phyloP scores from a whole-genome alignment of 768 basidiomycete genomes.

The Russula olivacea region DNA sequence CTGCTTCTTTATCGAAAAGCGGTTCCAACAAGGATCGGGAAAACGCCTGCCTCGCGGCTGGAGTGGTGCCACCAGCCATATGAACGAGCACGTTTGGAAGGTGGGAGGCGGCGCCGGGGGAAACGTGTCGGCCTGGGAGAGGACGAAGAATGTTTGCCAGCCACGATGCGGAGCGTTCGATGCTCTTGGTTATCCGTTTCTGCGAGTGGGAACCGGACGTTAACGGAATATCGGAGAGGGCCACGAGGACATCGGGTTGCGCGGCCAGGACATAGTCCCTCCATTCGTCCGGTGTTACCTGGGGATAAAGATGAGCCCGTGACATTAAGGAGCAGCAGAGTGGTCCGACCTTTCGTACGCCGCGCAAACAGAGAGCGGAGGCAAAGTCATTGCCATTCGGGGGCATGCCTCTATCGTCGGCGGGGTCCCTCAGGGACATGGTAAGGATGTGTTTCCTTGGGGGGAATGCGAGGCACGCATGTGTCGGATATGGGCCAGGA shows the following conservation, averaged over 20 bases:
- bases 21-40: conserved; percentile 50
- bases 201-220: conserved; percentile 65
- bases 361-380: conserved; percentile 54
- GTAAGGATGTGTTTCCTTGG: conserved; percentile 46
- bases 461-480: conserved; percentile 56
- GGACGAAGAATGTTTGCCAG: conserved; percentile 46
- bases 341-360: conserved; percentile 60
- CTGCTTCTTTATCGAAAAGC: conserved; percentile 50
- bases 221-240: conserved; percentile 65
- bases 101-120: conserved; percentile 14
- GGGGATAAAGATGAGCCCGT: conserved; percentile 7
- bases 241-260: conserved; percentile 64
- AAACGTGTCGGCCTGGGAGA: conserved; percentile 17
- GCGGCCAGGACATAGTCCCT: conserved; percentile 44
- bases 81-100: conserved; percentile 56
- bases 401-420: conserved; percentile 61
- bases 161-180: conserved; percentile 67
- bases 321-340: too few species aligned
- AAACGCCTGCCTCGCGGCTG: conserved; percentile 59
- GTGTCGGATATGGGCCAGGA: conserved; percentile 48
- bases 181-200: conserved; percentile 68
- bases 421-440: conserved; percentile 60
- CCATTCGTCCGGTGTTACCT: conserved; percentile 59
- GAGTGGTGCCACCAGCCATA: conserved; percentile 56
- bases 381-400: conserved; percentile 58